Percentiles rank a stretch among this genome's conserved stretches.
Conservation (phyloP, 2,329 filamentous ascomycete species). For the Tolypocladium tropicale region DNA sequence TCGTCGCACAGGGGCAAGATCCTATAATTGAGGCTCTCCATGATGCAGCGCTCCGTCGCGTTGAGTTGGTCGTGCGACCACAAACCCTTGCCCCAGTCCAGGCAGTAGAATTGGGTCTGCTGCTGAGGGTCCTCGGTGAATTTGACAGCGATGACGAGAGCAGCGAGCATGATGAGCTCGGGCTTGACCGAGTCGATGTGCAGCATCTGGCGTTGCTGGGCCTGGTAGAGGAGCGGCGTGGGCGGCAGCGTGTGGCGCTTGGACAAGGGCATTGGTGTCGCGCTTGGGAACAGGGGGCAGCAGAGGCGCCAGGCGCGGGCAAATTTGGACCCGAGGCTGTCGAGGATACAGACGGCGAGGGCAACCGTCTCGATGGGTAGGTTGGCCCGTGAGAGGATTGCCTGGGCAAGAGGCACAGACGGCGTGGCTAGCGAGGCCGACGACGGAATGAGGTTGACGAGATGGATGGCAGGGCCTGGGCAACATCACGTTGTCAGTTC, state of each 20-base stretch:
- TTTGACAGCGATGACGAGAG: slow-evolving; percentile 54
- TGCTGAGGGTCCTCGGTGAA: slow-evolving; percentile 52
- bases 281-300: slow-evolving; percentile 36
- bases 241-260: slow-evolving; percentile 41
- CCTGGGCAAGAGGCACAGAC: slow-evolving; percentile 49
- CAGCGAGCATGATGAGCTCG: slow-evolving; percentile 52
- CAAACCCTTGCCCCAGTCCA: slow-evolving; percentile 40
- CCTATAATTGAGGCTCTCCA: slow-evolving; percentile 54
- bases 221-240: slow-evolving; percentile 20
- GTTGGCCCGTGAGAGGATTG: slow-evolving; percentile 46
- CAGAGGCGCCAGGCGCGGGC: slow-evolving; percentile 51
- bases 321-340: slow-evolving; percentile 53
- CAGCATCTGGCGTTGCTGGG: slow-evolving; percentile 39
- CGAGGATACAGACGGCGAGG: slow-evolving; percentile 55
- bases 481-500: neutral
- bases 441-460: slow-evolving; percentile 56
- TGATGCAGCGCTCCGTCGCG: slow-evolving; percentile 51
- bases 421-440: slow-evolving; percentile 49
- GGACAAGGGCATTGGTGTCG: slow-evolving; percentile 12
- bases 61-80: slow-evolving; percentile 56
- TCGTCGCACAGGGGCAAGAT: slow-evolving; percentile 50
- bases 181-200: slow-evolving; percentile 53
- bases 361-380: slow-evolving; percentile 53
- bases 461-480: slow-evolving; percentile 53
- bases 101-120: slow-evolving; percentile 40